Conservation (phyloP, 2,329 filamentous ascomycete species). For the Podosphaera aphanis region DNA sequence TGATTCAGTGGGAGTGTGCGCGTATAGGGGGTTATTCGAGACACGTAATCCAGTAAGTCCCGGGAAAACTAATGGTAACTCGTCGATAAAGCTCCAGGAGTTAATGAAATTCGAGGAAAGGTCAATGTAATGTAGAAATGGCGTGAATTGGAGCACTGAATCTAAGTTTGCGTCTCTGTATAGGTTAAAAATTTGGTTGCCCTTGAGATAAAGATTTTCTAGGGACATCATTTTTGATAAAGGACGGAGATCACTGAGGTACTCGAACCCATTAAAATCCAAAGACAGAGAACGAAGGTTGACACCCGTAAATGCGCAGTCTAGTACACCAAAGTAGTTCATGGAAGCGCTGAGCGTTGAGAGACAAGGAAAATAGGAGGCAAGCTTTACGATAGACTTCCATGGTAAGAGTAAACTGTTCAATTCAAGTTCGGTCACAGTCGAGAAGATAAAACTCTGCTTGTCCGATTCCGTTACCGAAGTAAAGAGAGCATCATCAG, state of each 20-base stretch:
- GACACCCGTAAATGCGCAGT: background rate
- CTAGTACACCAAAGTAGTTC: conserved; percentile 27
- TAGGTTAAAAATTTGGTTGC: conserved; percentile 49
- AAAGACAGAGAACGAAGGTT: conserved; percentile 32
- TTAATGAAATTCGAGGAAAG: conserved; percentile 47
- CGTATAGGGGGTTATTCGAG: conserved; percentile 65
- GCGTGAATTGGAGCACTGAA: conserved; percentile 6
- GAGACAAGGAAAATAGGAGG: conserved; percentile 29
- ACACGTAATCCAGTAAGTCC: conserved; percentile 53
- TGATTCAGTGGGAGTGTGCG: conserved; percentile 13
- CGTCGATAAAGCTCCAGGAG: conserved; percentile 52
- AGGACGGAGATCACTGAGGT: conserved; percentile 30
- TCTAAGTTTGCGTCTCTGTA: background rate
- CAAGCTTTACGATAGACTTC: conserved; percentile 34
- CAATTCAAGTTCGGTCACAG: conserved; percentile 35
- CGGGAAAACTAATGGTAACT: conserved; percentile 44
- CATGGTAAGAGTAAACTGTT: conserved; percentile 44
- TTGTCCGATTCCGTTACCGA: background rate
- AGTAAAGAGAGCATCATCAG: background rate
- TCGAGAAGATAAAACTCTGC: conserved; percentile 19
- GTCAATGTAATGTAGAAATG: conserved; percentile 31
- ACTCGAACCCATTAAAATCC: conserved; percentile 46
- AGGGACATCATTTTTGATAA: conserved; percentile 29
- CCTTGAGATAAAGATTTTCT: conserved; percentile 46
- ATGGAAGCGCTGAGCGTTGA: conserved; percentile 27